A percentile compares a stretch with the other conserved stretches of the same genome.
Conservation (phyloP, 768 basidiomycete species). For the Termitomyces sp. region DNA sequence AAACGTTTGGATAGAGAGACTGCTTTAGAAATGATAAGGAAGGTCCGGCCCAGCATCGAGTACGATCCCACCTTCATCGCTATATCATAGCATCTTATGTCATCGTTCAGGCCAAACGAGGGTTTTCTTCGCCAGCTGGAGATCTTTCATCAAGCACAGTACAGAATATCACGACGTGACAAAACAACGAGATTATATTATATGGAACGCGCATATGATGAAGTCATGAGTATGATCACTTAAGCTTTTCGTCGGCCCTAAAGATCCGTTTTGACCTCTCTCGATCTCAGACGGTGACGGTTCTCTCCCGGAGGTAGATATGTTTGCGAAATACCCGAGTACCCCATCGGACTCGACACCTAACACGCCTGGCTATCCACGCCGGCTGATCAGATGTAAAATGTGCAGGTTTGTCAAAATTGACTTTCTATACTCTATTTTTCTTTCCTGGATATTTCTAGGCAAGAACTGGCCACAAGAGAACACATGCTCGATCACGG, state of each 20-base stretch:
- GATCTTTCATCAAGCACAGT: slow-evolving; percentile 69
- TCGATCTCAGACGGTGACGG: slow-evolving; percentile 64
- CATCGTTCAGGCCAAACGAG: slow-evolving; percentile 65
- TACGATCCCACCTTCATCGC: slow-evolving; percentile 20
- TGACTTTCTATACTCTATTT: not conserved
- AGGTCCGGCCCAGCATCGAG: slow-evolving; percentile 66
- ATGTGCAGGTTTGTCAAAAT: slow-evolving; percentile 65
- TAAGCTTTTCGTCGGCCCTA: slow-evolving; percentile 12
- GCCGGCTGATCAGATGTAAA: slow-evolving; percentile 77
- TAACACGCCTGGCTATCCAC: slow-evolving; percentile 47
- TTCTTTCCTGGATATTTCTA: slow-evolving; percentile 16
- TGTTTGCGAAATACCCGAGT: slow-evolving; percentile 72
- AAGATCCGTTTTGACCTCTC: slow-evolving; percentile 7
- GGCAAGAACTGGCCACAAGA: slow-evolving; percentile 81
- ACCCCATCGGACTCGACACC: slow-evolving; percentile 59
- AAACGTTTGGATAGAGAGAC: slow-evolving; percentile 46
- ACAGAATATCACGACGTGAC: slow-evolving; percentile 58
- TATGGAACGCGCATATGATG: slow-evolving; percentile 65
- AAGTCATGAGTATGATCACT: slow-evolving; percentile 67
- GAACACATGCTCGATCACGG: slow-evolving; percentile 94
- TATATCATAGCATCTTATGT: not conserved
- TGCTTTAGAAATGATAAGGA: slow-evolving; percentile 65
- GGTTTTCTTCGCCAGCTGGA: slow-evolving; percentile 79
- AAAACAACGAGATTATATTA: slow-evolving; percentile 79
- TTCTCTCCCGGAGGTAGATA: slow-evolving; percentile 51